Conservation (phyloP, 495 filamentous ascomycete species). For the Aspergillus wentii region DNA sequence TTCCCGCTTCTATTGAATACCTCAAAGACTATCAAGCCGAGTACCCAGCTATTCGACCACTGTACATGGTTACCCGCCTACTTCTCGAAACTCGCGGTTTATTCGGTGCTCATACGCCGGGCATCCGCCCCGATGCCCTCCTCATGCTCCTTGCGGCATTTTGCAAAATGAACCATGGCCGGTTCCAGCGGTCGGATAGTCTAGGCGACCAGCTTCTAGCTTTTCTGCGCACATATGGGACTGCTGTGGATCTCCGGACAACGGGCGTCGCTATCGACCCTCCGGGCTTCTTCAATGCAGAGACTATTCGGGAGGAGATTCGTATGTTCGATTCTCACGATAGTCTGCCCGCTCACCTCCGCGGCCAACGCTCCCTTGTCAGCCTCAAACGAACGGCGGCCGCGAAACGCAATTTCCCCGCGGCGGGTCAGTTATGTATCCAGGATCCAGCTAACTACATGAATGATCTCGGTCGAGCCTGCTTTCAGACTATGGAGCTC, state of each 20-base stretch:
- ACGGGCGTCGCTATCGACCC: conserved; percentile 50
- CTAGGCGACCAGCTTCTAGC: conserved; percentile 39
- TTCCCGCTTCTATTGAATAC: conserved; percentile 29
- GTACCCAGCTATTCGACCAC: conserved; percentile 40
- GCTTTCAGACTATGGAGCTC: conserved; percentile 25
- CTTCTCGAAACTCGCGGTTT: conserved; percentile 45
- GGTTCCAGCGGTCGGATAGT: conserved; percentile 19
- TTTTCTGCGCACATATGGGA: conserved; percentile 47
- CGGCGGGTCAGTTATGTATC: conserved; percentile 40
- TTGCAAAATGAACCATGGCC: conserved; percentile 36
- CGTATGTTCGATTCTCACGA: not conserved
- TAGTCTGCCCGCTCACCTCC: conserved; percentile 21
- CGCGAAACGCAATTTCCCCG: conserved; percentile 17
- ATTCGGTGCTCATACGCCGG: conserved; percentile 35
- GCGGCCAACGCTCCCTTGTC: conserved; percentile 37
- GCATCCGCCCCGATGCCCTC: conserved; percentile 45
- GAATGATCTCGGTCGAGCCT: conserved; percentile 50
- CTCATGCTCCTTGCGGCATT: conserved; percentile 54
- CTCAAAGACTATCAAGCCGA: conserved; percentile 42
- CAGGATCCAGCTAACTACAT: conserved; percentile 56
- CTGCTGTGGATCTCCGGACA: conserved; percentile 34
- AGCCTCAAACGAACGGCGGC: conserved; percentile 29
- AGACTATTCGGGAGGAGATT: conserved; percentile 11
- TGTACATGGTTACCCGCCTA: conserved; percentile 44
- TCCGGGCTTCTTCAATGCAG: conserved; percentile 30